phyloP scores from a whole-genome alignment of 331 rosid species.

The Cydonia oblonga region DNA sequence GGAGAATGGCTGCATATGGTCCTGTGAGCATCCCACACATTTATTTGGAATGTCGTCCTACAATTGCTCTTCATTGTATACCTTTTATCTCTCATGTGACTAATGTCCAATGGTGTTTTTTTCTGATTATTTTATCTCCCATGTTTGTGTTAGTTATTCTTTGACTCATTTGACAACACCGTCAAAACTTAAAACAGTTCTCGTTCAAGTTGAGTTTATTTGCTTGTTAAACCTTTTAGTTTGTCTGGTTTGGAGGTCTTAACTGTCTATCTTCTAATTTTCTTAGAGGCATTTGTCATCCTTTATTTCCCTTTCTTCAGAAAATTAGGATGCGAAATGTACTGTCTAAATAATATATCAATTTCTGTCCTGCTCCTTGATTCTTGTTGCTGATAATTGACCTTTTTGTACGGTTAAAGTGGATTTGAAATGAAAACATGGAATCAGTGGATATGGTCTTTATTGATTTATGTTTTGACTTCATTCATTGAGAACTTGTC shows the following conservation, averaged over 20 bases:
- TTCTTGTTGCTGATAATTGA: not conserved
- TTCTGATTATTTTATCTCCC: no score
- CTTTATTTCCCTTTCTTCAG: not conserved
- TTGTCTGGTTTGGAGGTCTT: not conserved
- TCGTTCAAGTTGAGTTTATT: not conserved
- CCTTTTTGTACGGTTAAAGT: no score
- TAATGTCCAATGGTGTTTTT: not conserved
- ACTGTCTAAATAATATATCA: not conserved
- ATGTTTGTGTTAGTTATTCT: not conserved
- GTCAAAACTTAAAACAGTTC: not conserved
- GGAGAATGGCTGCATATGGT: not conserved
- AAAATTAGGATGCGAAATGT: not conserved
- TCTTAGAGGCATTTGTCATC: not conserved
- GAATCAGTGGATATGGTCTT: no score
- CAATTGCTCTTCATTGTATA: not conserved
- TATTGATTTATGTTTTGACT: no score
- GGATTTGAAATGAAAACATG: no score
- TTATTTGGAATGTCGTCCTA: not conserved
- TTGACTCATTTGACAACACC: not conserved
- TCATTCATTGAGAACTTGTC: not conserved
- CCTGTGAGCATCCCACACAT: not conserved
- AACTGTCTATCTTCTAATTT: not conserved
- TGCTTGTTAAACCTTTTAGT: not conserved
- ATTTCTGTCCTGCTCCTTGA: not conserved
- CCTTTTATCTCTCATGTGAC: not conserved